Percentiles rank a stretch among this genome's conserved stretches.
Evolutionary conservation across 495 filamentous ascomycete genomes (phyloP).

Genomic region (Tuber indicum): DNA sequence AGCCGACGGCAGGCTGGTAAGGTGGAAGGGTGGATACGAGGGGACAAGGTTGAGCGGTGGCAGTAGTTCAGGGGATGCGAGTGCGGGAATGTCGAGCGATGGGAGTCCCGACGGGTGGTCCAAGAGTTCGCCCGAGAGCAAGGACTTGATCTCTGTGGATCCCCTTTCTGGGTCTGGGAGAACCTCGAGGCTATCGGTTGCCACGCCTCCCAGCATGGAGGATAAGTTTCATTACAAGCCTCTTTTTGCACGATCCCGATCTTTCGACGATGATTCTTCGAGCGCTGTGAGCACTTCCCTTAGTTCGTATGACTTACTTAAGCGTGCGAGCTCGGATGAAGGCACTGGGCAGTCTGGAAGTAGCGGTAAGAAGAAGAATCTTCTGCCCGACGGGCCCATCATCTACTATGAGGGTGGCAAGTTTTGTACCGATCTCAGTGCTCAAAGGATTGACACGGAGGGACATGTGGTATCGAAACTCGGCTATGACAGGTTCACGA

Average conservation of each 20-base stretch:
- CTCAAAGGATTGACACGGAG: constrained; percentile 26
- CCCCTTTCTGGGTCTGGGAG: constrained; percentile 35
- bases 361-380: constrained; percentile 46
- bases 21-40: constrained; percentile 63
- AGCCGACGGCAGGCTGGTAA: constrained; percentile 62
- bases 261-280: constrained; percentile 46
- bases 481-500: constrained; percentile 38
- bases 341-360: constrained; percentile 43
- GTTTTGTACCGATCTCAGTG: constrained; percentile 65
- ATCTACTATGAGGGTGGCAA: constrained; percentile 69
- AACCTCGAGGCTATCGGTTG: constrained; percentile 26
- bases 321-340: constrained; percentile 46
- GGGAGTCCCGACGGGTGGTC: constrained; percentile 30
- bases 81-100: constrained; percentile 43
- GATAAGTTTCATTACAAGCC: constrained; percentile 59
- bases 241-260: constrained; percentile 51
- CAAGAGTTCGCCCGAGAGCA: constrained; percentile 36
- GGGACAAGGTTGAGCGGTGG: constrained; percentile 56
- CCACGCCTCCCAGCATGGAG: constrained; percentile 43
- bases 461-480: constrained; percentile 19
- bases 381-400: constrained; percentile 60
- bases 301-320: constrained; percentile 36
- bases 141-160: constrained; percentile 33
- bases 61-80: constrained; percentile 42
- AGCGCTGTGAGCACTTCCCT: constrained; percentile 42